A percentile compares a stretch with the other conserved stretches of the same genome.
Conservation (phyloP, 2,329 filamentous ascomycete genomes). For the Phaeomoniella chlamydospora region DNA sequence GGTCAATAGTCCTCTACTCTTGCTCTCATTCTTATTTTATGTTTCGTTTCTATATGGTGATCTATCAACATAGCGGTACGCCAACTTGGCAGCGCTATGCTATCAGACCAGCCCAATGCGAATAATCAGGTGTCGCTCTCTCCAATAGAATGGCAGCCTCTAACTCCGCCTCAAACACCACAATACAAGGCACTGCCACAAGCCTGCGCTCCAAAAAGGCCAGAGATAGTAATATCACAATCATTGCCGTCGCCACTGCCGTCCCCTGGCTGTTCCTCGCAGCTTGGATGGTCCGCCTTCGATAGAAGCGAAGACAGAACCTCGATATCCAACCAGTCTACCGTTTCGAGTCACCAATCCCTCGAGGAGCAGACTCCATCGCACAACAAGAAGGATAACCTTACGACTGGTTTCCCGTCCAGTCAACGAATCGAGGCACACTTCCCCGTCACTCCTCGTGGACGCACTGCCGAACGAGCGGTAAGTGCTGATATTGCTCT, state of each 20-base stretch:
- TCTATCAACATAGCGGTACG: not conserved
- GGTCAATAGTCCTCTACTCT: too few species aligned
- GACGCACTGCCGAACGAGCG: conserved; percentile 8
- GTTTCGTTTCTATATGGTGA: not conserved
- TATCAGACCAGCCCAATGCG: not conserved
- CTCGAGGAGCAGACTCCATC: not conserved
- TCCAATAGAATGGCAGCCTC: not conserved
- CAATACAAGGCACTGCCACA: not conserved
- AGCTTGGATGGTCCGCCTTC: conserved; percentile 1
- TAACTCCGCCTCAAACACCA: not conserved
- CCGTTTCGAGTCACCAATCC: not conserved
- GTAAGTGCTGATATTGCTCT: conserved; percentile 5
- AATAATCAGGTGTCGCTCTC: not conserved
- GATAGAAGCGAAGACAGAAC: conserved; percentile 1
- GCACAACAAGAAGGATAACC: not conserved
- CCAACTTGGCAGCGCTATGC: not conserved
- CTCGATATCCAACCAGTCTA: not conserved
- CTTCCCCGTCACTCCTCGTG: not conserved
- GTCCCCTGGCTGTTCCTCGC: conserved; percentile 2
- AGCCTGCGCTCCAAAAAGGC: not conserved
- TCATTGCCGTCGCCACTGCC: conserved; percentile 2
- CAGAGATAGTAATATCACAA: conserved; percentile 1
- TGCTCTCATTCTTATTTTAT: too few species aligned
- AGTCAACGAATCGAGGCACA: not conserved
- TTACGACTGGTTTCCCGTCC: not conserved